Conservation (phyloP, 495 filamentous ascomycete species). For the Penicillium goetzii region DNA sequence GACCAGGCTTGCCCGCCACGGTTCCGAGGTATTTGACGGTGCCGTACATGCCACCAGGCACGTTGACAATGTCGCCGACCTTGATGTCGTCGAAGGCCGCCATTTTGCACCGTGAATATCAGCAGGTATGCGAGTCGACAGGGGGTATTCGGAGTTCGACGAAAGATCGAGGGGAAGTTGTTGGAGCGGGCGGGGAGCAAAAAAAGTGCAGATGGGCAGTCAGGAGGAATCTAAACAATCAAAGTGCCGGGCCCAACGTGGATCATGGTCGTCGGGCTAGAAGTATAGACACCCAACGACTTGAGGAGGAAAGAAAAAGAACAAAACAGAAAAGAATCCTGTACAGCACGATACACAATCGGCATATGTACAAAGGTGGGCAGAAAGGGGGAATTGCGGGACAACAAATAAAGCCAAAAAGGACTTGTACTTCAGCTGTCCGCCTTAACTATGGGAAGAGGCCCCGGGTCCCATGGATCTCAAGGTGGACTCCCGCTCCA, state of each 20-base stretch:
- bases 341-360: constrained; percentile 14
- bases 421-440: not conserved
- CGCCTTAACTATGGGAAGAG: not conserved
- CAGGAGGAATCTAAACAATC: constrained; percentile 17
- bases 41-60: constrained; percentile 92
- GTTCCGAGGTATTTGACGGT: constrained; percentile 85
- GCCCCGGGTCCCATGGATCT: constrained; percentile 4
- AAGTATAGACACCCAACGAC: constrained; percentile 10
- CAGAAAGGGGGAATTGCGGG: constrained; percentile 24
- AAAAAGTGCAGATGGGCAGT: constrained; percentile 15
- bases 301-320: not conserved
- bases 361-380: constrained; percentile 12
- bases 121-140: constrained; percentile 9
- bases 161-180: constrained; percentile 14
- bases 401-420: constrained; percentile 32
- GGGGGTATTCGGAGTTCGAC: constrained; percentile 12
- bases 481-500: constrained; percentile 17
- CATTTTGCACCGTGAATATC: constrained; percentile 28
- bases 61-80: constrained; percentile 89
- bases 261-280: constrained; percentile 21
- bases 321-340: constrained; percentile 2
- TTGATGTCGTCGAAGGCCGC: constrained; percentile 60
- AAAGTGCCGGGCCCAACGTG: constrained; percentile 18
- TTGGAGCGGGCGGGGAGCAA: constrained; percentile 17
- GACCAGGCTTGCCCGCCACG: constrained; percentile 86